Conservation (phyloP, 495 filamentous ascomycete species). For the Melanomma pulvis-pyrius region DNA sequence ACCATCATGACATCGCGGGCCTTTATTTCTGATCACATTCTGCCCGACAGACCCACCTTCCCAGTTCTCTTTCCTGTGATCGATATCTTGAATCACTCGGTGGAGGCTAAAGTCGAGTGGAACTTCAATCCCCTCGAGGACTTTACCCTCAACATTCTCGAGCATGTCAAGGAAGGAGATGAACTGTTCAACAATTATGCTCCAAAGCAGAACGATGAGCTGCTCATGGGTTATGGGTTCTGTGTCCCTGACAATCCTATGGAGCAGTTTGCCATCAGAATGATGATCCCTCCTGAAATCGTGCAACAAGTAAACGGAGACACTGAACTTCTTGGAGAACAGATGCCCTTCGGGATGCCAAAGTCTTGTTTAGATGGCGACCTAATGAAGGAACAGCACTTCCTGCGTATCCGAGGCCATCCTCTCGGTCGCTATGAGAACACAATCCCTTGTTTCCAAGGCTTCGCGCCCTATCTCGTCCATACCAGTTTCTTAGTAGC, state of each 20-base stretch:
- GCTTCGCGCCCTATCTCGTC: conserved; percentile 14
- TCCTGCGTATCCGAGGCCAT: conserved; percentile 6
- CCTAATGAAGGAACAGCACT: background rate
- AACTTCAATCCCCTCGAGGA: conserved; percentile 49
- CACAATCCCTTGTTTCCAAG: conserved; percentile 9
- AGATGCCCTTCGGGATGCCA: conserved; percentile 13
- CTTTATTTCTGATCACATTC: conserved; percentile 53
- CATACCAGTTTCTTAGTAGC: conserved; percentile 21
- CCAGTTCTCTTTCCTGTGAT: conserved; percentile 64
- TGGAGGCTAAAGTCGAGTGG: conserved; percentile 64
- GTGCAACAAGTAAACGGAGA: background rate
- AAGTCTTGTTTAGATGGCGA: background rate
- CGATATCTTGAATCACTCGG: conserved; percentile 64
- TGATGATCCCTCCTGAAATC: conserved; percentile 21
- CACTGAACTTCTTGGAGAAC: background rate
- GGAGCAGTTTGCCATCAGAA: conserved; percentile 42
- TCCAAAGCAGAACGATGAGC: conserved; percentile 66
- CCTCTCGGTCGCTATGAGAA: conserved; percentile 12
- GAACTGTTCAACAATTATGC: conserved; percentile 73
- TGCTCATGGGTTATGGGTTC: conserved; percentile 72
- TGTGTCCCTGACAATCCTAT: conserved; percentile 58
- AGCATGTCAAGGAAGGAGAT: conserved; percentile 51
- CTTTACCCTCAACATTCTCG: conserved; percentile 50
- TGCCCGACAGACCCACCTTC: conserved; percentile 47
- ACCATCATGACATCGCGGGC: conserved; percentile 63